Conservation (phyloP, 2,329 filamentous ascomycete species). For the Penicillium vulpinum region DNA sequence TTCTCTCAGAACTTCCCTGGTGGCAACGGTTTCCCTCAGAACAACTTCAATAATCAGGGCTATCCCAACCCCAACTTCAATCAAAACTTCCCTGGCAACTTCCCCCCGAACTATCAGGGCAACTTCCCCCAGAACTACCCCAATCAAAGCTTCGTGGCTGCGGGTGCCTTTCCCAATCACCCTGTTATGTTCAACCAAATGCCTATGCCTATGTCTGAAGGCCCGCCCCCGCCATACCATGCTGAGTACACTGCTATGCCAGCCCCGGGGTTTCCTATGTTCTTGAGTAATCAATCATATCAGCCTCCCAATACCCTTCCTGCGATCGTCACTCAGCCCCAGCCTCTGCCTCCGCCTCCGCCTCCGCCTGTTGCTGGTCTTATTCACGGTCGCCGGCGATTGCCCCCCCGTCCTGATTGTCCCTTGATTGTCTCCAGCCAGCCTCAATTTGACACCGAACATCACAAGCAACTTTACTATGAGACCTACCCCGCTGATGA, state of each 20-base stretch:
- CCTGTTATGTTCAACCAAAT: conserved; percentile 3
- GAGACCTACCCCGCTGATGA: neutral
- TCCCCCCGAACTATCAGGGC: neutral
- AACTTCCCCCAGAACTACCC: neutral
- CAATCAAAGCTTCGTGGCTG: neutral
- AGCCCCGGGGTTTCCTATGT: neutral
- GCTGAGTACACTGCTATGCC: neutral
- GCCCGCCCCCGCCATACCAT: neutral
- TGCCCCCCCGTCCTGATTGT: neutral
- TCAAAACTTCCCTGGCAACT: neutral
- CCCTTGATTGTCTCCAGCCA: conserved; percentile 13
- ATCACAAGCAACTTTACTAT: neutral
- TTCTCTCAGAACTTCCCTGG: neutral
- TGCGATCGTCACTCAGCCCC: conserved; percentile 4
- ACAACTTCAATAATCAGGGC: conserved; percentile 3
- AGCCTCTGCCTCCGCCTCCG: neutral
- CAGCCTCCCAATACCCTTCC: neutral
- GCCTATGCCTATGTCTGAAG: neutral
- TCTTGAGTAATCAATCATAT: neutral
- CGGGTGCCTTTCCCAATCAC: neutral
- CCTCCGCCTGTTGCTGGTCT: neutral
- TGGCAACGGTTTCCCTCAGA: neutral
- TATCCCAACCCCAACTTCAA: conserved; percentile 1
- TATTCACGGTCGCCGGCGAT: neutral
- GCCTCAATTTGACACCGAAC: conserved; percentile 5